Evolutionary conservation across 179 eudicot genomes (phyloP), one percentile per base, ranked within the genome.

Genomic region (Nepenthes alata): DNA sequence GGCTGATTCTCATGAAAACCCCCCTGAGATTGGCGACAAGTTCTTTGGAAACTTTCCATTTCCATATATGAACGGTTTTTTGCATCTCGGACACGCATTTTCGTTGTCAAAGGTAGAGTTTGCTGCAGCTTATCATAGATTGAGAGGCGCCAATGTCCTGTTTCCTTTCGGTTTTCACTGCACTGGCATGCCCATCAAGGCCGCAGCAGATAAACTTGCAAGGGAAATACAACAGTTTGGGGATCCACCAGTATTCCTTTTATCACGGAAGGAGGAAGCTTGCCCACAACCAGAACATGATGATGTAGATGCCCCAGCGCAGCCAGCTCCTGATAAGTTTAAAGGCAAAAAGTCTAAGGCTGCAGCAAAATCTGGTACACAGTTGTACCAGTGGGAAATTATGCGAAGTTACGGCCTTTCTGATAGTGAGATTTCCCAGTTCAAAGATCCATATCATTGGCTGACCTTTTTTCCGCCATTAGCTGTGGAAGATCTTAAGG

Each of bases 141-240:
- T 86, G 67, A 88, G 77, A 66, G 96, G 96, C 35, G 87, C 86
- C 59, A 88, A 83, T 53, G 94, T 88, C 5, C 82, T 88, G 51
- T 73, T 86, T 64, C 96, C 96, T 34, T 86, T 88, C 72, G 96
- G 74, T 47, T 88, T 88, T 58, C 96, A 88, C 55, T 86, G 89
- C 59, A 88, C 96, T 49, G 96, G 96, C 14, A 86, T 88, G 93
- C 96, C 96, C 52, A 88, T 88, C 64, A 88, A 88, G 78, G 96
- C 96, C 39, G 84, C 93, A 11, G 87, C 96, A 6, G 96, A 88
- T 71, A 88, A 81, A 62, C 81, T 88, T 57, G 67, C 68, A 3
- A 73, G 96, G 39, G 96, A 89, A 74, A 74, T 82, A 39, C 65
- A 82, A 61, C 80, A 37, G 69, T 88, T 82, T 65, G 95, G 96